phyloP scores from a whole-genome alignment of 257 asterid genomes.

The Rehmannia glutinosa region DNA sequence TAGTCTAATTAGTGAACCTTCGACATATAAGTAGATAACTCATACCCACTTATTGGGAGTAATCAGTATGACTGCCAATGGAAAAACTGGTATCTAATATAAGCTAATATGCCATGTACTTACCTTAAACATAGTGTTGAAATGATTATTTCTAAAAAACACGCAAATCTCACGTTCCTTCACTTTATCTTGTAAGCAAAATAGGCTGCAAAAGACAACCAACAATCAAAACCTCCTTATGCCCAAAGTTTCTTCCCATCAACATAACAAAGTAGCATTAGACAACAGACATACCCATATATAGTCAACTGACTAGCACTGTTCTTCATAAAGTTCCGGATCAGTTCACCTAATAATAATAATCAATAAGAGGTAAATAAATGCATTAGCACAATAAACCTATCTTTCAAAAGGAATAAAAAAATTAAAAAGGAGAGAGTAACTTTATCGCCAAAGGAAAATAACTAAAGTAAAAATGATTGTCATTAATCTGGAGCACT shows the following conservation, averaged over 20 bases:
- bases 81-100: not conserved
- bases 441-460: not conserved
- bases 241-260: conserved; percentile 11
- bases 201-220: conserved; percentile 51
- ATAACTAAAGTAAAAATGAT: not conserved
- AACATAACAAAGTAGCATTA: conserved; percentile 13
- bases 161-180: conserved; percentile 92
- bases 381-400: not conserved
- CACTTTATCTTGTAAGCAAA: conserved; percentile 76
- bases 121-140: conserved; percentile 95
- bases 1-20: no score
- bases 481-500: not conserved
- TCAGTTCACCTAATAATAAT: conserved; percentile 56
- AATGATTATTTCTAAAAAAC: conserved; percentile 93
- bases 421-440: not conserved
- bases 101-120: conserved; percentile 19
- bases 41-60: not conserved
- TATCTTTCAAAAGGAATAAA: not conserved
- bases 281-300: conserved; percentile 65
- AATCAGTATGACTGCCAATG: not conserved
- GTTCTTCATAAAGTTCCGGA: conserved; percentile 60
- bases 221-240: conserved; percentile 19
- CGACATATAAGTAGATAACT: not conserved
- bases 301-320: conserved; percentile 90
- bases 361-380: conserved; percentile 16